Evolutionary conservation across 1,139 yeast genomes (phyloP).

Genomic region (Scheffersomyces insectosa): DNA sequence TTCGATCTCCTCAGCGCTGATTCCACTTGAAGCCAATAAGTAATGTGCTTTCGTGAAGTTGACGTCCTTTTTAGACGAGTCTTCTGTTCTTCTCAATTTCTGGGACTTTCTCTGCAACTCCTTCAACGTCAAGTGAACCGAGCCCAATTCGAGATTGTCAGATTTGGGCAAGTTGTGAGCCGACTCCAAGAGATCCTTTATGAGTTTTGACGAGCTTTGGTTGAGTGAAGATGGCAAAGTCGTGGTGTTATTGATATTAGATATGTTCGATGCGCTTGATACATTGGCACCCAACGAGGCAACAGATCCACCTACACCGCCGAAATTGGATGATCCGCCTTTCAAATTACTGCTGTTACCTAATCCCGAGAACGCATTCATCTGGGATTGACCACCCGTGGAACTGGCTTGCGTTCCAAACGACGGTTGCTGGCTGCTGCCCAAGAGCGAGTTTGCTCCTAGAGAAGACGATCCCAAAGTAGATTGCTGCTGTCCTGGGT

Average conservation of each 20-base stretch:
- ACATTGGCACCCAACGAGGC: conserved; percentile 1
- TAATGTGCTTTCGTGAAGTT: conserved; percentile 88
- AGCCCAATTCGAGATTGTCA: conserved; percentile 60
- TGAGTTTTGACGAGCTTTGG: conserved; percentile 19
- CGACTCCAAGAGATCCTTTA: conserved; percentile 69
- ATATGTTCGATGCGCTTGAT: not conserved
- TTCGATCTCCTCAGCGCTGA: conserved; percentile 85
- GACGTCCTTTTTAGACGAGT: conserved; percentile 26
- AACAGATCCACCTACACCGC: not conserved
- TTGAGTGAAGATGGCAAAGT: conserved; percentile 2
- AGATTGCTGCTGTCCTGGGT: not conserved
- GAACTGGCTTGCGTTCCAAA: too few species aligned
- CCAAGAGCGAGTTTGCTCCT: too few species aligned
- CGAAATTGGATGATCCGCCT: not conserved
- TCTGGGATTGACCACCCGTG: too few species aligned
- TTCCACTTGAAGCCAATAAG: conserved; percentile 84
- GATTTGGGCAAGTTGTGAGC: conserved; percentile 70
- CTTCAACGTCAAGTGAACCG: conserved; percentile 71
- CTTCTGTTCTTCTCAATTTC: conserved; percentile 53
- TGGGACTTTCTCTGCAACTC: conserved; percentile 76
- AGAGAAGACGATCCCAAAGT: not conserved
- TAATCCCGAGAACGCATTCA: too few species aligned
- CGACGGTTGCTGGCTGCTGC: too few species aligned
- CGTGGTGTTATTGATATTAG: not conserved
- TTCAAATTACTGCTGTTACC: too few species aligned